These are phyloP conservation scores for Thalassiosira sp. DNA, from an alignment of 352 stramenopile genomes.

Conservation along the genomic window DNA sequence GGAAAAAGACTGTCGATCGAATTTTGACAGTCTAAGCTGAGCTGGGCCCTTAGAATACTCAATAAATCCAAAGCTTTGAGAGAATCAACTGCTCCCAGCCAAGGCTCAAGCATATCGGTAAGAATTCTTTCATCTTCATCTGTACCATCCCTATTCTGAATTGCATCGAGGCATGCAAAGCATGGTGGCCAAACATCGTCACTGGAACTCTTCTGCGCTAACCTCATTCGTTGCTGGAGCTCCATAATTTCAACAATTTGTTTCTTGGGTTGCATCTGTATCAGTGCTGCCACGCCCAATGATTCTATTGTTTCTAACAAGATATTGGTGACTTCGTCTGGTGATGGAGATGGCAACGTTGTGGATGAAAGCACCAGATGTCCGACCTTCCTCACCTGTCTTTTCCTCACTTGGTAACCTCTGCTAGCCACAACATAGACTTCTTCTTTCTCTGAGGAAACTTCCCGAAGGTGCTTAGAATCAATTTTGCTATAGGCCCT, in stretches of 20 bases:
- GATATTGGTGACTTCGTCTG: conserved; percentile 48
- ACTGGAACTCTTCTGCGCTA: conserved; percentile 40
- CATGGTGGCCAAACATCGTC: conserved; percentile 45
- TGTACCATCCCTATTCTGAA: conserved; percentile 22
- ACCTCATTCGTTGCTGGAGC: conserved; percentile 37
- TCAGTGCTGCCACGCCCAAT: conserved; percentile 55
- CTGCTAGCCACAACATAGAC: conserved; percentile 62
- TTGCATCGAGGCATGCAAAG: conserved; percentile 51
- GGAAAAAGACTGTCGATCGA: conserved; percentile 55
- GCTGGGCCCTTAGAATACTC: conserved; percentile 40
- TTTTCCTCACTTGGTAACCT: conserved; percentile 66
- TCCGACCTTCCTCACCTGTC: conserved; percentile 49
- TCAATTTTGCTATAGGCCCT: conserved; percentile 57
- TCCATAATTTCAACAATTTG: conserved; percentile 41
- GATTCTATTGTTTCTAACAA: conserved; percentile 56
- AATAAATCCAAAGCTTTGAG: conserved; percentile 66
- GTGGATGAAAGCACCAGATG: conserved; percentile 60
- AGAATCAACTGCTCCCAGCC: conserved; percentile 47
- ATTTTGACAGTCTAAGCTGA: conserved; percentile 38
- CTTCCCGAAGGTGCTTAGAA: conserved; percentile 25
- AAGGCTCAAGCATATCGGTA: conserved; percentile 61
- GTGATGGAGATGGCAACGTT: conserved; percentile 51
- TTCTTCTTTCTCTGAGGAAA: conserved; percentile 50
- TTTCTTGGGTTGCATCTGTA: conserved; percentile 49
- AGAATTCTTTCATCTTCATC: conserved; percentile 43